Conservation (phyloP, 768 basidiomycete genomes). For the Imleria badia region DNA sequence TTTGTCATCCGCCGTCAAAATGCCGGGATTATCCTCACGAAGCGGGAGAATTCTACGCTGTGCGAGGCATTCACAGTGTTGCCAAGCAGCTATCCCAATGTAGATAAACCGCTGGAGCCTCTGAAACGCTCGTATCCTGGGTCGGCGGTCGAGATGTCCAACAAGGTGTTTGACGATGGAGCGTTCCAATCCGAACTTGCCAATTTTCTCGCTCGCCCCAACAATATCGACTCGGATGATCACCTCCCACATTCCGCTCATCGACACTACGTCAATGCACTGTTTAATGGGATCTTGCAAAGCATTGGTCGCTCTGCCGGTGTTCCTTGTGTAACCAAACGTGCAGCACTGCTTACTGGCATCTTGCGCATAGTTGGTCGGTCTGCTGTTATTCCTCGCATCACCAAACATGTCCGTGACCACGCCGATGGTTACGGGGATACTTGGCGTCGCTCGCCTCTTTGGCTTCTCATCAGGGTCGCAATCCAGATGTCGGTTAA, state of each 20-base stretch:
- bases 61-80: conserved; percentile 17
- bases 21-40: conserved; percentile 10
- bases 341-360: too few species aligned
- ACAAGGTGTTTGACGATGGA: conserved; percentile 9
- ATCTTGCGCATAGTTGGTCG: too few species aligned
- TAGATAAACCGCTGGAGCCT: conserved; percentile 29
- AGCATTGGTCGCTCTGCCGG: conserved; percentile 3
- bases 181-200: conserved; percentile 16
- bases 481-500: conserved; percentile 27
- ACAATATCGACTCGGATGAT: neutral
- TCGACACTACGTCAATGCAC: neutral
- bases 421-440: conserved; percentile 4
- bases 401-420: conserved; percentile 23
- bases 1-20: too few species aligned
- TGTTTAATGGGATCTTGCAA: neutral
- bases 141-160: conserved; percentile 10
- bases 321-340: conserved; percentile 16
- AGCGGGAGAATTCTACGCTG: conserved; percentile 17
- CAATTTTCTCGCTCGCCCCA: conserved; percentile 19
- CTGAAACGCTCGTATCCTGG: conserved; percentile 34
- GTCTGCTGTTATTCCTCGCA: too few species aligned
- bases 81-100: conserved; percentile 25
- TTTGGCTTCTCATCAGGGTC: conserved; percentile 35
- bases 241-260: neutral
- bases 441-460: conserved; percentile 29